These are phyloP conservation scores for Erodium texanum DNA, from an alignment of 441 rosid genomes.

Conservation along the genomic window DNA sequence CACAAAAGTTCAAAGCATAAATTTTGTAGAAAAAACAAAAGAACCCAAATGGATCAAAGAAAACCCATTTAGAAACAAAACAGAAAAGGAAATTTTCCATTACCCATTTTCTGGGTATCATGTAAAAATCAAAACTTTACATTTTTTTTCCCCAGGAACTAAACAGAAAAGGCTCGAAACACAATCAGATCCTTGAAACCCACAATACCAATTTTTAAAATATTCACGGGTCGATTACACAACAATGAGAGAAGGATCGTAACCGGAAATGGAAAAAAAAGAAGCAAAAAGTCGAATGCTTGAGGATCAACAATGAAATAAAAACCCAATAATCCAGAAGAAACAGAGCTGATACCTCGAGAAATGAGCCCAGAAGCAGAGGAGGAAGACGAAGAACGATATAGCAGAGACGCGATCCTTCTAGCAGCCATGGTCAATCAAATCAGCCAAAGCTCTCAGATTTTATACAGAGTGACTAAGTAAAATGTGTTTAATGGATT, in stretches of 20 bases:
- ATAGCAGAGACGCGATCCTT: constrained; percentile 54
- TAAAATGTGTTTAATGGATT: not conserved
- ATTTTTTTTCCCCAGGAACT: not conserved
- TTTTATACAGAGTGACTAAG: not conserved
- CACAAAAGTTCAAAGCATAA: not conserved
- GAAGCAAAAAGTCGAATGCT: not conserved
- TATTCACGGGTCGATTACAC: not conserved
- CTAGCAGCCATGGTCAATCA: constrained; percentile 53
- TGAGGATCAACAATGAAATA: not conserved
- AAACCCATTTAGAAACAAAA: not conserved
- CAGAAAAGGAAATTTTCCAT: not conserved
- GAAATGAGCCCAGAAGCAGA: constrained; percentile 27
- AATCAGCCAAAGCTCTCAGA: not conserved
- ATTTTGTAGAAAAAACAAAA: not conserved
- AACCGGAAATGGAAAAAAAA: not conserved
- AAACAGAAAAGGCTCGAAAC: not conserved
- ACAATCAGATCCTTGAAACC: not conserved
- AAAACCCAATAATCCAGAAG: not conserved
- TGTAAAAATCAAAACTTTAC: constrained; percentile 2
- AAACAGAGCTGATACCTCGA: constrained; percentile 19
- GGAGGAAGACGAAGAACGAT: constrained; percentile 35
- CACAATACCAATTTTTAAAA: not conserved
- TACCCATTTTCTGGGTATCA: not conserved
- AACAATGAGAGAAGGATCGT: not conserved
- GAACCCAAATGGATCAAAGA: not conserved